Conservation (phyloP, 2,329 filamentous ascomycete species). For the Colletotrichum gloeosporioides region DNA sequence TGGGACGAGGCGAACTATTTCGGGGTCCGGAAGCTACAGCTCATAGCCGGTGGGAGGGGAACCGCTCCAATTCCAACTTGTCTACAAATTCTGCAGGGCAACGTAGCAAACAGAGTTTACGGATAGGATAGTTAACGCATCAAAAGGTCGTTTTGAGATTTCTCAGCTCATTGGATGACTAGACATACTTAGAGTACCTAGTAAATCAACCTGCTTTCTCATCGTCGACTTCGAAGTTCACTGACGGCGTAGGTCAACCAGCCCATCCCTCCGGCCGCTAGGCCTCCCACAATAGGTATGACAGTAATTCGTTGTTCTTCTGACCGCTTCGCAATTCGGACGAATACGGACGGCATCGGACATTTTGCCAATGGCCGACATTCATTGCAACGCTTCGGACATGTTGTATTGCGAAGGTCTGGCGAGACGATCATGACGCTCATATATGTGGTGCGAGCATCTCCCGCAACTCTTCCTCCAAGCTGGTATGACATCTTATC, state of each 20-base stretch:
- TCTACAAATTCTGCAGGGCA: neutral
- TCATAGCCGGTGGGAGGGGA: neutral
- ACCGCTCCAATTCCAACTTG: neutral
- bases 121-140: neutral
- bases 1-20: neutral
- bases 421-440: fast-evolving
- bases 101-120: neutral
- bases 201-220: neutral
- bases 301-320: neutral
- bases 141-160: neutral
- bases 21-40: neutral
- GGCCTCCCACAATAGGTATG: neutral
- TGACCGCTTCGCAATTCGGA: neutral
- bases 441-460: neutral
- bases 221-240: neutral
- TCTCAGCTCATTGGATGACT: neutral
- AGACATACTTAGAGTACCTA: neutral
- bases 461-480: constrained; percentile 27
- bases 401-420: neutral
- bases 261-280: neutral
- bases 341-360: neutral
- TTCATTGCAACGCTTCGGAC: neutral
- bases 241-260: neutral
- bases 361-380: neutral
- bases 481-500: constrained; percentile 24